phyloP scores from a whole-genome alignment of 2,329 filamentous ascomycete genomes.

The Colletotrichum sansevieriae region DNA sequence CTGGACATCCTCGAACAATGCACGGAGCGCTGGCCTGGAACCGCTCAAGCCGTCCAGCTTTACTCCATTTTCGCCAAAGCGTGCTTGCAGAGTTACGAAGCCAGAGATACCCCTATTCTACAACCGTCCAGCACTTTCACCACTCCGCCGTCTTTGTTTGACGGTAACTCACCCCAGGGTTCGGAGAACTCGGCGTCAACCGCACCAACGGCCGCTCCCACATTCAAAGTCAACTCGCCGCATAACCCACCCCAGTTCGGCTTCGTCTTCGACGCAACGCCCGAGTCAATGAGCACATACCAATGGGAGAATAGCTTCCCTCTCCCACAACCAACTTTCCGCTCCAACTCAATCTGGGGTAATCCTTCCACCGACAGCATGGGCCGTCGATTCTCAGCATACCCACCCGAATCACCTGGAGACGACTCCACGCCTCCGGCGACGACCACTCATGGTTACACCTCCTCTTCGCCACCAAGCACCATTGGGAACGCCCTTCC shows the following conservation, averaged over 20 bases:
- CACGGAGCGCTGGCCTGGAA: slow-evolving; percentile 92
- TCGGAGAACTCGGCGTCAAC: slow-evolving; percentile 56
- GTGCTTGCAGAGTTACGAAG: slow-evolving; percentile 89
- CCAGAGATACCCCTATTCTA: slow-evolving; percentile 57
- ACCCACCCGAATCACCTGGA: slow-evolving; percentile 67
- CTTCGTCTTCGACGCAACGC: slow-evolving; percentile 68
- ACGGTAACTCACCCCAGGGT: slow-evolving; percentile 61
- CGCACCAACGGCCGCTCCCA: slow-evolving; percentile 46
- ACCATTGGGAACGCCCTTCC: slow-evolving; percentile 49
- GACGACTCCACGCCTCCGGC: slow-evolving; percentile 54
- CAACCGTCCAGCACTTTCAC: slow-evolving; percentile 52
- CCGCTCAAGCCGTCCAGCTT: slow-evolving; percentile 84
- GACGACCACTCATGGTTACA: slow-evolving; percentile 44
- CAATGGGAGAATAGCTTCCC: slow-evolving; percentile 57
- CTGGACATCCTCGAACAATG: slow-evolving; percentile 84
- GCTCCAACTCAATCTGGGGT: slow-evolving; percentile 76
- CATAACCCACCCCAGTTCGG: slow-evolving; percentile 69
- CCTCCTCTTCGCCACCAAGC: slow-evolving; percentile 42
- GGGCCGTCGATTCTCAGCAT: slow-evolving; percentile 73
- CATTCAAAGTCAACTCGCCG: slow-evolving; percentile 61
- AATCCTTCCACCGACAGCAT: slow-evolving; percentile 67
- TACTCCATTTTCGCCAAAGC: slow-evolving; percentile 89
- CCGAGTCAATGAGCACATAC: slow-evolving; percentile 65
- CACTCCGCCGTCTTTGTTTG: slow-evolving; percentile 62
- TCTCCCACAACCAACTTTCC: slow-evolving; percentile 67